Evolutionary conservation across 768 basidiomycete genomes (phyloP), one percentile per base, ranked within the genome.

Genomic region (Amanita phalloides): DNA sequence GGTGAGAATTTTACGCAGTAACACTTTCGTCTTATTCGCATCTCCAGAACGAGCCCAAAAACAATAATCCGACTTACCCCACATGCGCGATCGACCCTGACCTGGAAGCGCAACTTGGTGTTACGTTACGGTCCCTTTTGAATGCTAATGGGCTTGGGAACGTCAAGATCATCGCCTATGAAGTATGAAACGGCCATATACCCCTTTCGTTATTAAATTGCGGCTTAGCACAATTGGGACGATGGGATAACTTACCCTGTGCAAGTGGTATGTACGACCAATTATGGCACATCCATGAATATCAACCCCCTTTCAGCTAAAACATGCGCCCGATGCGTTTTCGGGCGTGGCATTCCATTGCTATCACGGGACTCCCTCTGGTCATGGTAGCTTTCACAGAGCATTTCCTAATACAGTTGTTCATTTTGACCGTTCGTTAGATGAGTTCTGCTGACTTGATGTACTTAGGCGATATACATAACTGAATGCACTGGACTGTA

Each of bases 271-370:
- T 5, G 46, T 47, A 20, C 13, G 13, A 13, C 33, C 11, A 4
- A 33, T 33, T 44, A 33, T 13, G 33, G 33, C 33, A 33, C 13
- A 13, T 13, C 33, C 2, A 33, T 13, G 33, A 33, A 33, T 13
- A 33, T 33, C 38, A 48, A 2, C 13, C 8, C 8, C 7, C 14
- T 11, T 8, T 53, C 20, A 53, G 76, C 79, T 86, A 77, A 70
- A 81, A 60, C 68, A 74, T 42, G 77, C 76, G 4, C 69, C 66
- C 2, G 73, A 65, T 53, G 70, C 79, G 0, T 84, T 84, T 52
- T 69, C 73, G 14, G 86, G 85, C 3, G 83, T 81, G 9, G 68
- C 81, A 0, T 88, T 86, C 60, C 85, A 89, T 61, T 87, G 87
- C 58, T 87, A 90, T 53, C 68, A 62, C 6, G 85, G 84, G 1